These are phyloP conservation scores for Fusarium paranaense DNA, from an alignment of 2,329 filamentous ascomycete species.

Conservation along the genomic window DNA sequence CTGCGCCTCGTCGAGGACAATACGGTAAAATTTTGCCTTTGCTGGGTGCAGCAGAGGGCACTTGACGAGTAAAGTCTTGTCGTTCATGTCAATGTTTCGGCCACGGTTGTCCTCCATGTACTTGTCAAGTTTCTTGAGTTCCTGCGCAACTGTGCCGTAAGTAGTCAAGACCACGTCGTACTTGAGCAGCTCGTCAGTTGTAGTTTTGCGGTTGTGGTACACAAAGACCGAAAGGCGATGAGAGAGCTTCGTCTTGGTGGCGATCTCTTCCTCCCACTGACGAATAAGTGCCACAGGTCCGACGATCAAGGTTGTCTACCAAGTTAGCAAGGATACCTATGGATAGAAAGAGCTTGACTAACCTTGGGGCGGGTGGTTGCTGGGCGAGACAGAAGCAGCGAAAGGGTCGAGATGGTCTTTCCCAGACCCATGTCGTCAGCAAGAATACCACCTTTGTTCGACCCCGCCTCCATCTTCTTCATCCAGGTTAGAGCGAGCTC, in stretches of 20 bases:
- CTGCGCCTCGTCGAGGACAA: constrained; percentile 91
- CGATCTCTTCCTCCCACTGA: constrained; percentile 88
- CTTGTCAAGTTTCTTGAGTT: constrained; percentile 72
- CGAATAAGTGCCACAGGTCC: constrained; percentile 83
- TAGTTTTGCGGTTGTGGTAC: constrained; percentile 76
- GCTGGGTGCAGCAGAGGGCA: constrained; percentile 71
- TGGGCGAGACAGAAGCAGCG: constrained; percentile 78
- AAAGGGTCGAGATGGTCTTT: constrained; percentile 87
- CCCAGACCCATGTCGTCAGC: constrained; percentile 95
- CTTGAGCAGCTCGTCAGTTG: constrained; percentile 68
- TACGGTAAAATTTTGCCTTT: constrained; percentile 75
- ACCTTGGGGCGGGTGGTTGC: constrained; percentile 59
- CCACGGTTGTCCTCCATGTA: constrained; percentile 63
- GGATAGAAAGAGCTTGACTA: constrained; percentile 1
- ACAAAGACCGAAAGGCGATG: constrained; percentile 74
- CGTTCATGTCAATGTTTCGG: constrained; percentile 51
- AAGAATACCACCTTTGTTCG: constrained; percentile 87
- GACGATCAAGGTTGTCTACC: constrained; percentile 83
- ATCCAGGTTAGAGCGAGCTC: constrained; percentile 87
- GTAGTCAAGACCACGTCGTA: constrained; percentile 88
- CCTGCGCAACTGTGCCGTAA: constrained; percentile 77
- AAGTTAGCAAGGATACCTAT: constrained; percentile 36
- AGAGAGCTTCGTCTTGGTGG: constrained; percentile 71
- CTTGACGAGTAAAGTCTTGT: constrained; percentile 50
- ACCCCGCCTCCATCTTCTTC: constrained; percentile 79